Base-by-base conservation (phyloP, 164 flowering plant genomes). In the Macadamia integrifolia region DNA sequence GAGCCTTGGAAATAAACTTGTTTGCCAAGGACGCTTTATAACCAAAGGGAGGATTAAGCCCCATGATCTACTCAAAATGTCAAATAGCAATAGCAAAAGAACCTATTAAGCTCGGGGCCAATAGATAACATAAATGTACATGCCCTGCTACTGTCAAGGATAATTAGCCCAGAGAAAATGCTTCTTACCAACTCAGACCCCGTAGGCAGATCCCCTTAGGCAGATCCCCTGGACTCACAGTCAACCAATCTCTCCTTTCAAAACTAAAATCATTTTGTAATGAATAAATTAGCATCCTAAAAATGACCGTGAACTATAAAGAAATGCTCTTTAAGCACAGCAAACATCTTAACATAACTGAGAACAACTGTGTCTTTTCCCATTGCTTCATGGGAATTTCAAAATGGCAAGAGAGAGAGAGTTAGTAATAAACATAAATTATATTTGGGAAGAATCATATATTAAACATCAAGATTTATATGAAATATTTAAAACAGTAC, bases 41-140 rank as follows among this genome's bases (percentile, higher is more conserved):
- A 53, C 98, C 99, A 77, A 94, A 92, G 32, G 97, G 99, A 62
- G 97, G 97, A 79, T 87, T 92, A 58, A 94, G 80, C 15, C 93
- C 97, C 88, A 94, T 88, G 62, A 94, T 79, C 97, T 94, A 74
- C n/a, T n/a, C n/a, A n/a, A n/a, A n/a, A n/a, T n/a, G 17, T 46
- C 68, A 40, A 52, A 49, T 48, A 17, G 52, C 5, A 15, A 55
- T 17, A 17, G 67, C 60, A 61, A 31, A 6, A 62, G 62, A n/a
- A n/a, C n/a, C 29, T 58, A 29, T 66, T 4, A 43, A 43, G 46
- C 40, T n/a, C 14, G 12, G 3, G n/a, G n/a, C n/a, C n/a, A n/a
- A 44, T 31, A 32, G 28, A 29, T 17, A 6, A 11, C 0, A 23
- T 11, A 61, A 46, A 46, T 13, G 28, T 15, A 15, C 9, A 2